Conservation (phyloP, 2,329 filamentous ascomycete species). For the Xylariaceae sp. region DNA sequence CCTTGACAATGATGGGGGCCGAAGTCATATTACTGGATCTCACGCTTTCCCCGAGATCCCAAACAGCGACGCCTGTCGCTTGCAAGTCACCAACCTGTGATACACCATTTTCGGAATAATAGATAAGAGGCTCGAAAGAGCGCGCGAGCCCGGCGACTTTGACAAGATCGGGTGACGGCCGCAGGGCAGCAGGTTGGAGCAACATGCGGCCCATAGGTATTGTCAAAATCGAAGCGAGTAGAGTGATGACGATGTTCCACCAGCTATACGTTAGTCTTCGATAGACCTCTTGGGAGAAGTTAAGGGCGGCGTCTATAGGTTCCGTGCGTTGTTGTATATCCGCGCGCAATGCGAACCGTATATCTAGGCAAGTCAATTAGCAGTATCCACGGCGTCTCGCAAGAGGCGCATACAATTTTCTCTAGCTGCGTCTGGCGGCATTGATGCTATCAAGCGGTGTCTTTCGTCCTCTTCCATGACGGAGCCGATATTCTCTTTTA, state of each 20-base stretch:
- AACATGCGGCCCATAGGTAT: slow-evolving; percentile 64
- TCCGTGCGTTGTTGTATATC: slow-evolving; percentile 86
- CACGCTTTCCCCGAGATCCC: slow-evolving; percentile 90
- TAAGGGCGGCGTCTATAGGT: slow-evolving; percentile 72
- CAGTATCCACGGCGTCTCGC: neutral
- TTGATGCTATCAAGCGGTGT: slow-evolving; percentile 29
- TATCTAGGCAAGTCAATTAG: slow-evolving; percentile 54
- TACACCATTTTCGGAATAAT: slow-evolving; percentile 87
- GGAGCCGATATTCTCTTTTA: slow-evolving; percentile 19
- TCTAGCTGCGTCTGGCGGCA: slow-evolving; percentile 32
- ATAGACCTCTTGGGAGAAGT: slow-evolving; percentile 59
- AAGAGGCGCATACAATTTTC: slow-evolving; percentile 50
- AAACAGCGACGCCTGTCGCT: slow-evolving; percentile 88
- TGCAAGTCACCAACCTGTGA: slow-evolving; percentile 84
- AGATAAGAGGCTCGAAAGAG: slow-evolving; percentile 90
- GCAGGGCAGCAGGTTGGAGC: slow-evolving; percentile 64
- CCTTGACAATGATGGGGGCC: slow-evolving; percentile 78
- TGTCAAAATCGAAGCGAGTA: slow-evolving; percentile 61
- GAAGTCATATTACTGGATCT: slow-evolving; percentile 88
- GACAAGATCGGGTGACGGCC: slow-evolving; percentile 77
- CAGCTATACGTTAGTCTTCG: slow-evolving; percentile 65
- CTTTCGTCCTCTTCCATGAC: slow-evolving; percentile 19
- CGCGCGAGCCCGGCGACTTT: slow-evolving; percentile 87
- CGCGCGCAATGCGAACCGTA: slow-evolving; percentile 81
- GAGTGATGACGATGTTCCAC: slow-evolving; percentile 61